These are phyloP conservation scores for Isoetes engelmannii DNA, from an alignment of 83 land plant genomes.

Conservation along the genomic window DNA sequence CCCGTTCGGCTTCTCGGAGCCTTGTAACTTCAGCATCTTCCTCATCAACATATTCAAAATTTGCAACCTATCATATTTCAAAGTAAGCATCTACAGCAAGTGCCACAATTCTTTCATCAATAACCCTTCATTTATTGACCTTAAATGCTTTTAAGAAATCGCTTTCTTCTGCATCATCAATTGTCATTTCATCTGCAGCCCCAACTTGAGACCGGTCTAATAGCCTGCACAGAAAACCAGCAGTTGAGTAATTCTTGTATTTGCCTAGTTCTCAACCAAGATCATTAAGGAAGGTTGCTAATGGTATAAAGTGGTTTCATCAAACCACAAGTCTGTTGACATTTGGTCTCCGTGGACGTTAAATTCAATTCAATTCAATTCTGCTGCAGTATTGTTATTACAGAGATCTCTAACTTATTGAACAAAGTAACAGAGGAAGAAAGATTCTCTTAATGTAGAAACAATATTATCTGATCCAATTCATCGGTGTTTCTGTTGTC, in stretches of 20 bases:
- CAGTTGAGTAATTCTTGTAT: no score
- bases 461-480: no score
- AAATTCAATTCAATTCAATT: no score
- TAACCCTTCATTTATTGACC: constrained; percentile 29
- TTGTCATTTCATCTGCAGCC: constrained; percentile 44
- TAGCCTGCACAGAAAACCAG: constrained; percentile 35
- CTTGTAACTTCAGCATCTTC: constrained; percentile 46
- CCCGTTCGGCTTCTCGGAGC: constrained; percentile 49
- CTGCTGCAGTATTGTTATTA: no score
- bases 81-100: neutral
- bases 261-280: no score
- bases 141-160: constrained; percentile 86
- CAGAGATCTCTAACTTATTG: no score
- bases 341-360: no score
- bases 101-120: neutral
- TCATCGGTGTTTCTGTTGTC: no score
- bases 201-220: constrained; percentile 77
- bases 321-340: neutral
- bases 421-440: no score
- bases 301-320: neutral
- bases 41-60: constrained; percentile 83
- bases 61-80: constrained; percentile 61
- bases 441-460: no score
- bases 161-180: constrained; percentile 81
- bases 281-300: no score